Evolutionary conservation across 1,284 basidiomycete species (phyloP).

Genomic region (Heterobasidion occidentale): DNA sequence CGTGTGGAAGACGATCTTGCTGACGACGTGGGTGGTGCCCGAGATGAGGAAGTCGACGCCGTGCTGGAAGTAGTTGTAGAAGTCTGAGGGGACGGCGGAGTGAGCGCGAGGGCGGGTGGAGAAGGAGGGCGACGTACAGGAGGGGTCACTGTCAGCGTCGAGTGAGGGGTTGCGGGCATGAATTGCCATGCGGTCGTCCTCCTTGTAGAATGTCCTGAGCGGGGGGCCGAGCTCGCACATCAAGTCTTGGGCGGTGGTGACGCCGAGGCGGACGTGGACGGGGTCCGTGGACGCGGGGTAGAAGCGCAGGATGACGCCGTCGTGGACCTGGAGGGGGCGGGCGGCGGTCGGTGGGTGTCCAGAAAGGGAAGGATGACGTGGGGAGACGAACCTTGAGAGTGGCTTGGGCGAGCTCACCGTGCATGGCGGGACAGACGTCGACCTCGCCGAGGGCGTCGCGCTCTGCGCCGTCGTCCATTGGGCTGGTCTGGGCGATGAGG

Average conservation of each 20-base stretch:
- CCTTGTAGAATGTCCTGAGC: conserved; percentile 73
- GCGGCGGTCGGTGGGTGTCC: background rate
- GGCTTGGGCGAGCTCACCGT: conserved; percentile 59
- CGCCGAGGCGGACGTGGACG: conserved; percentile 64
- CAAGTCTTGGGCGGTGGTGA: conserved; percentile 78
- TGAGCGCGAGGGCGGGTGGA: background rate
- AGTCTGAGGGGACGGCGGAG: conserved; percentile 40
- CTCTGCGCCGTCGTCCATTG: conserved; percentile 34
- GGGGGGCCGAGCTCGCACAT: conserved; percentile 74
- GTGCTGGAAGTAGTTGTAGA: conserved; percentile 89
- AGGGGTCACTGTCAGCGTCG: conserved; percentile 30
- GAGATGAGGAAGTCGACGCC: conserved; percentile 81
- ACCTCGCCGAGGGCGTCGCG: conserved; percentile 66
- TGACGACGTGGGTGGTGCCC: conserved; percentile 62
- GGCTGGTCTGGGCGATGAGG: conserved; percentile 60
- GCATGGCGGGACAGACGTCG: conserved; percentile 53
- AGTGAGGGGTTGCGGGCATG: conserved; percentile 43
- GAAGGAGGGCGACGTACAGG: conserved; percentile 16
- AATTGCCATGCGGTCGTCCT: conserved; percentile 81
- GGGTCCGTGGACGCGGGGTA: conserved; percentile 43
- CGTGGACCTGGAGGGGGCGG: conserved; percentile 41
- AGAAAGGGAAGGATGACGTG: background rate
- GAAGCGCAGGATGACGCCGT: conserved; percentile 65
- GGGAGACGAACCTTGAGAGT: conserved; percentile 47
- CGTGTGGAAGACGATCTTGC: conserved; percentile 79